Conservation (phyloP, 257 asterid genomes). For the Solanum ahanhuiri region DNA sequence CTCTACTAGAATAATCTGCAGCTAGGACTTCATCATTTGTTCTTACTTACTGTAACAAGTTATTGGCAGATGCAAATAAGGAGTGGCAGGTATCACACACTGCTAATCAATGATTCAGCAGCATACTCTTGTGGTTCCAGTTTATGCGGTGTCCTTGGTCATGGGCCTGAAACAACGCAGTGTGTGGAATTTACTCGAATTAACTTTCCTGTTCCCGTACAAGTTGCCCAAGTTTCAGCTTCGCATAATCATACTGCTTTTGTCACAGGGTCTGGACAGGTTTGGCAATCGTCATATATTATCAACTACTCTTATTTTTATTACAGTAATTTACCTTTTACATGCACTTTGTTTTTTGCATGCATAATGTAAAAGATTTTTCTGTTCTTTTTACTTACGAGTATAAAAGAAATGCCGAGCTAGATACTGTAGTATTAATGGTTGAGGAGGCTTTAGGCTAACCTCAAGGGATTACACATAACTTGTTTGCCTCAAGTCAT, state of each 20-base stretch:
- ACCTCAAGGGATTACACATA: too few species aligned
- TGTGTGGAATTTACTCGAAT: constrained; percentile 60
- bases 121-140: constrained; percentile 86
- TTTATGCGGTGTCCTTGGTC: constrained; percentile 89
- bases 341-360: neutral
- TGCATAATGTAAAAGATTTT: neutral
- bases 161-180: constrained; percentile 71
- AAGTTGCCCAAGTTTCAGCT: constrained; percentile 67
- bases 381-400: too few species aligned
- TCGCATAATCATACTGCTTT: constrained; percentile 88
- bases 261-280: constrained; percentile 70
- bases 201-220: constrained; percentile 44
- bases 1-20: neutral
- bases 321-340: neutral
- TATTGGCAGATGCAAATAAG: constrained; percentile 73
- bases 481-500: too few species aligned
- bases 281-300: constrained; percentile 8
- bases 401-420: too few species aligned
- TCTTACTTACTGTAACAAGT: constrained; percentile 13
- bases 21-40: neutral
- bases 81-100: constrained; percentile 74
- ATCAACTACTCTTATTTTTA: neutral
- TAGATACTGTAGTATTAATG: too few species aligned
- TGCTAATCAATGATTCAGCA: constrained; percentile 49
- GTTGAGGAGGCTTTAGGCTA: too few species aligned